A percentile compares a stretch with the other conserved stretches of the same genome.
Evolutionary conservation across 352 stramenopile genomes (phyloP).

Genomic region (Phytopythium boreale): DNA sequence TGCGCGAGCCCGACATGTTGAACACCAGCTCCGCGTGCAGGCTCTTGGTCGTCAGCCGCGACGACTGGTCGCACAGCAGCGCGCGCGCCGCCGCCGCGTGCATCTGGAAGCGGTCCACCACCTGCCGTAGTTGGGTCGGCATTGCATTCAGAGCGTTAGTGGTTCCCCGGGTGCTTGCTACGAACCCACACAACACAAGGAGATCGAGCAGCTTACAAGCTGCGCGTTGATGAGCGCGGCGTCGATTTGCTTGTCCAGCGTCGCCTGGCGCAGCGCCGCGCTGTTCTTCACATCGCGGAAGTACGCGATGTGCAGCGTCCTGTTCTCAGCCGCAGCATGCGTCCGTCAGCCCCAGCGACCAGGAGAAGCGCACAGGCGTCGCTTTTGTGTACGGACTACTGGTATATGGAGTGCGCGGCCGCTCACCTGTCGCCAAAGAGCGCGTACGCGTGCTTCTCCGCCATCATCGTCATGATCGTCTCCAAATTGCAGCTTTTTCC

Average conservation of each 20-base stretch:
- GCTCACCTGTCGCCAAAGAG: constrained; percentile 62
- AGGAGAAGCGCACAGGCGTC: not conserved
- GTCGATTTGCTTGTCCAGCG: constrained; percentile 68
- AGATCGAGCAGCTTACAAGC: constrained; percentile 29
- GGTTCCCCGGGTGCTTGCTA: not conserved
- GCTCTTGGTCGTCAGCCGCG: constrained; percentile 64
- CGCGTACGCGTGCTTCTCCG: constrained; percentile 63
- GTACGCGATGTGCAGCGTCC: constrained; percentile 69
- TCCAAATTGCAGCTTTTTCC: not conserved
- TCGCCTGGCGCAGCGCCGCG: constrained; percentile 40
- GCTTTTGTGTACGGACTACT: not conserved
- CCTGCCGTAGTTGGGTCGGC: constrained; percentile 20
- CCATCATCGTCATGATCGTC: constrained; percentile 17
- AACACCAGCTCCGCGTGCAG: constrained; percentile 84
- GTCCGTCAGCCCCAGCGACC: not conserved
- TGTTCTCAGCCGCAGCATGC: constrained; percentile 11
- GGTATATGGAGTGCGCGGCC: too few relatives aligned
- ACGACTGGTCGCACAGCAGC: constrained; percentile 60
- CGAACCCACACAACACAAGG: not conserved
- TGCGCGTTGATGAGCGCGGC: constrained; percentile 72
- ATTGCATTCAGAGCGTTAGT: constrained; percentile 2
- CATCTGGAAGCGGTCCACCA: constrained; percentile 75
- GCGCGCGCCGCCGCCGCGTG: constrained; percentile 66
- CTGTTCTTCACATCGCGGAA: constrained; percentile 77
- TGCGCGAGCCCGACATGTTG: constrained; percentile 80